Evolutionary conservation across 768 basidiomycete genomes (phyloP).

Genomic region (Lanmaoa rubissima): DNA sequence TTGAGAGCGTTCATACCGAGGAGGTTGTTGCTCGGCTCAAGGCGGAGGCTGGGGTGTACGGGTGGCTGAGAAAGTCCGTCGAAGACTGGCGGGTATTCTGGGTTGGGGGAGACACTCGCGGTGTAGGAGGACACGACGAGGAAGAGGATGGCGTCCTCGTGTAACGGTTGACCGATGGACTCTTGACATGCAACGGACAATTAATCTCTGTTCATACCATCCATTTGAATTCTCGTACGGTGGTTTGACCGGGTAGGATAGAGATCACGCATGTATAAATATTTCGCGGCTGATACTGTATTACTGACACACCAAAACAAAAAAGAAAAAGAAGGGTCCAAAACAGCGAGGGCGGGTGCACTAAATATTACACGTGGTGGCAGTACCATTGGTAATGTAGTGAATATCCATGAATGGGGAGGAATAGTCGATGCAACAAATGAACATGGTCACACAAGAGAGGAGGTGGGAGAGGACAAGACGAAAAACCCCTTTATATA

Average conservation of each 20-base stretch:
- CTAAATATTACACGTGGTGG: constrained; percentile 30
- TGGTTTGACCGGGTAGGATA: neutral
- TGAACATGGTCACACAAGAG: constrained; percentile 12
- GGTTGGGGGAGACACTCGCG: constrained; percentile 59
- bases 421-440: constrained; percentile 19
- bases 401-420: constrained; percentile 12
- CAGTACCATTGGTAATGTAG: constrained; percentile 26
- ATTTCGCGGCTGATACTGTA: constrained; percentile 17
- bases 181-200: neutral
- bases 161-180: constrained; percentile 1
- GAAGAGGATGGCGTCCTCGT: constrained; percentile 34
- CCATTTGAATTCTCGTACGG: neutral
- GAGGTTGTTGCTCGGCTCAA: constrained; percentile 46
- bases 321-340: constrained; percentile 8
- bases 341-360: constrained; percentile 18
- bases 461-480: neutral
- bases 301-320: constrained; percentile 18
- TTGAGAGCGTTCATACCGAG: constrained; percentile 51
- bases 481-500: constrained; percentile 10
- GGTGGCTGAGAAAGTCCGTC: constrained; percentile 69
- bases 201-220: neutral
- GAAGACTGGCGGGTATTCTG: constrained; percentile 83
- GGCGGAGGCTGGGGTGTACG: constrained; percentile 68
- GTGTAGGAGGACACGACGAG: constrained; percentile 22
- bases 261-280: constrained; percentile 19